These are phyloP conservation scores for Penicillium nordicum DNA, from an alignment of 2,329 filamentous ascomycete genomes.

Conservation along the genomic window DNA sequence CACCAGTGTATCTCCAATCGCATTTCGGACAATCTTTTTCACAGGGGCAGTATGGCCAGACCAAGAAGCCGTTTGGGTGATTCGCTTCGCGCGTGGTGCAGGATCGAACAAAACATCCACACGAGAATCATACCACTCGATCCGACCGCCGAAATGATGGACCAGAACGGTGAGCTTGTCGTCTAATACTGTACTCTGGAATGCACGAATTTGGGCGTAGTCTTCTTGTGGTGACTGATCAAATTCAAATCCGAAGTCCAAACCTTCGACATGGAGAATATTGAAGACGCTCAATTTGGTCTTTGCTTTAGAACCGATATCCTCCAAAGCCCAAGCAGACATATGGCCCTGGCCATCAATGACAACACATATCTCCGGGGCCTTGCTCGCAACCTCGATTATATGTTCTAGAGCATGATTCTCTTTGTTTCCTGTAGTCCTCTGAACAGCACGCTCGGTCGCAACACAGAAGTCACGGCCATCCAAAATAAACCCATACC, in stretches of 20 bases:
- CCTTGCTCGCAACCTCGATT: slow-evolving; percentile 78
- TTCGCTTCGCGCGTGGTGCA: slow-evolving; percentile 55
- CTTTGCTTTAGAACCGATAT: slow-evolving; percentile 68
- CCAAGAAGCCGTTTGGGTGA: slow-evolving; percentile 66
- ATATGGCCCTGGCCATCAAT: slow-evolving; percentile 80
- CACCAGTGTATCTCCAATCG: slow-evolving; percentile 73
- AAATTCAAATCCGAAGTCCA: slow-evolving; percentile 44
- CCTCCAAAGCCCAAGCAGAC: slow-evolving; percentile 90
- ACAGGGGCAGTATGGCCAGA: slow-evolving; percentile 78
- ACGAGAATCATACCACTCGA: slow-evolving; percentile 76
- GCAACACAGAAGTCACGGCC: slow-evolving; percentile 74
- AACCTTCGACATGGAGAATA: slow-evolving; percentile 70
- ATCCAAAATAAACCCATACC: slow-evolving; percentile 79
- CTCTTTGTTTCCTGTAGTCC: slow-evolving; percentile 56
- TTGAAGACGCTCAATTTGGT: slow-evolving; percentile 73
- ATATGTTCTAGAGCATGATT: slow-evolving; percentile 77
- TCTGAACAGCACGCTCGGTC: slow-evolving; percentile 71
- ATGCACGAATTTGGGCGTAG: slow-evolving; percentile 69
- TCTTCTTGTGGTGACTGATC: slow-evolving; percentile 38
- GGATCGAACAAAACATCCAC: slow-evolving; percentile 80
- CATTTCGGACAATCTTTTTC: slow-evolving; percentile 82
- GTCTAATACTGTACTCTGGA: slow-evolving; percentile 60
- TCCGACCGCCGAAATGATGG: slow-evolving; percentile 80
- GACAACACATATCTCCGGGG: slow-evolving; percentile 81
- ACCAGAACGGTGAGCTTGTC: slow-evolving; percentile 70